Percentiles rank a stretch among this genome's conserved stretches.
phyloP scores from a whole-genome alignment of 345 rosid species.

The Syzygium jambos region DNA sequence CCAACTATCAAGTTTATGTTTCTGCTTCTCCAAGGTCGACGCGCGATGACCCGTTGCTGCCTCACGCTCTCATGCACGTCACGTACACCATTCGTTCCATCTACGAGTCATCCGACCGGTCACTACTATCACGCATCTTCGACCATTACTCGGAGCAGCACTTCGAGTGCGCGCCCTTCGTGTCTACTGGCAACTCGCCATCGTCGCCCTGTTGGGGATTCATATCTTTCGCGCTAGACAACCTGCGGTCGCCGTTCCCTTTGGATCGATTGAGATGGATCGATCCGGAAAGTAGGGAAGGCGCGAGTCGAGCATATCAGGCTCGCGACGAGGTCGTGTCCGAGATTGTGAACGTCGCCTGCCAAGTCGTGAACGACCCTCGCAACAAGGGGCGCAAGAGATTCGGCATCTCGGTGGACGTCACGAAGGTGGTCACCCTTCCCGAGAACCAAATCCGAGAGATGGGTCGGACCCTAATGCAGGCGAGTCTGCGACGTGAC shows the following conservation, averaged over 20 bases:
- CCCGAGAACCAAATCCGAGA: not conserved
- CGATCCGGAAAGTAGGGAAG: not conserved
- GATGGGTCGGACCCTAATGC: not conserved
- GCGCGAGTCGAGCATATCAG: not conserved
- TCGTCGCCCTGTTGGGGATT: not conserved
- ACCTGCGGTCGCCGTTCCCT: not conserved
- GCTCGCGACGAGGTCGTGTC: not conserved
- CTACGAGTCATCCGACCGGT: not conserved
- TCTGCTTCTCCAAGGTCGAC: not conserved
- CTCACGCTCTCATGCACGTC: not conserved
- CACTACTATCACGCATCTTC: not conserved
- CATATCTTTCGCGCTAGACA: not conserved
- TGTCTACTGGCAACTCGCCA: not conserved
- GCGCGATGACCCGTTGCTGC: not conserved
- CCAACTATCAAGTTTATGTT: not conserved
- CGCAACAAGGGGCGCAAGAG: not conserved
- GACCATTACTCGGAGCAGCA: not conserved
- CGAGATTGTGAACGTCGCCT: not conserved
- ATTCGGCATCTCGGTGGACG: not conserved
- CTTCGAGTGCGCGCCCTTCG: not conserved
- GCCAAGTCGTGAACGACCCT: not conserved
- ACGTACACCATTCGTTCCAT: not conserved
- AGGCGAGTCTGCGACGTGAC: not conserved
- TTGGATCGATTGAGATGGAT: not conserved
- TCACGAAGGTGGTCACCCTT: not conserved